These are phyloP conservation scores for Phaffia tasmanica DNA, from an alignment of 768 basidiomycete species.

Conservation along the genomic window DNA sequence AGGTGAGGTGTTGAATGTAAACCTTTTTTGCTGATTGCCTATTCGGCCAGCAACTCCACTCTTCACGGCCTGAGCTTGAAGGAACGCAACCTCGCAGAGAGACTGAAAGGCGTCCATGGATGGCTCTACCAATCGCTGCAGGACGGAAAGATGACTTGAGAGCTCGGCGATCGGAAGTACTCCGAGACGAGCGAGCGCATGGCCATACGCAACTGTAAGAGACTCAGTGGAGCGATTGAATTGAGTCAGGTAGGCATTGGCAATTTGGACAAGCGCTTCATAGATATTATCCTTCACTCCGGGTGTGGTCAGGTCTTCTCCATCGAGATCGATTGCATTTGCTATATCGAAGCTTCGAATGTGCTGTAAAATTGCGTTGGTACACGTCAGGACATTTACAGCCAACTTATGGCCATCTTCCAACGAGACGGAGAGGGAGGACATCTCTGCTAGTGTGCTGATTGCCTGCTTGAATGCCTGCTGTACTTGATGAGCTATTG, in stretches of 20 bases:
- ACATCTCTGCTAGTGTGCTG: slow-evolving; percentile 19
- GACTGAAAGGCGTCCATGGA: slow-evolving; percentile 17
- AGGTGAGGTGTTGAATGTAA: too few species aligned
- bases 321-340: slow-evolving; percentile 35
- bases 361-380: slow-evolving; percentile 21
- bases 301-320: slow-evolving; percentile 25
- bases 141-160: not conserved
- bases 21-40: slow-evolving; percentile 20
- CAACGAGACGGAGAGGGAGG: not conserved
- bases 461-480: not conserved
- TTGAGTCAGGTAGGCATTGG: slow-evolving; percentile 27
- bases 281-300: slow-evolving; percentile 28
- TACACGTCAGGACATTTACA: slow-evolving; percentile 11
- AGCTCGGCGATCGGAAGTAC: not conserved
- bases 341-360: slow-evolving; percentile 33
- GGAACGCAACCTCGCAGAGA: slow-evolving; percentile 26
- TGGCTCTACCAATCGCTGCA: not conserved
- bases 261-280: slow-evolving; percentile 30
- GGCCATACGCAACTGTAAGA: slow-evolving; percentile 4
- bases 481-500: not conserved
- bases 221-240: slow-evolving; percentile 28
- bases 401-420: not conserved
- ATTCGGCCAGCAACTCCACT: slow-evolving; percentile 28
- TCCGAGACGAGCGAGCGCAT: slow-evolving; percentile 2
- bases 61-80: slow-evolving; percentile 28